Percentiles rank a stretch among this genome's conserved stretches.
Evolutionary conservation across 2,329 filamentous ascomycete genomes (phyloP).

Genomic region (Fusarium sarcochroum): DNA sequence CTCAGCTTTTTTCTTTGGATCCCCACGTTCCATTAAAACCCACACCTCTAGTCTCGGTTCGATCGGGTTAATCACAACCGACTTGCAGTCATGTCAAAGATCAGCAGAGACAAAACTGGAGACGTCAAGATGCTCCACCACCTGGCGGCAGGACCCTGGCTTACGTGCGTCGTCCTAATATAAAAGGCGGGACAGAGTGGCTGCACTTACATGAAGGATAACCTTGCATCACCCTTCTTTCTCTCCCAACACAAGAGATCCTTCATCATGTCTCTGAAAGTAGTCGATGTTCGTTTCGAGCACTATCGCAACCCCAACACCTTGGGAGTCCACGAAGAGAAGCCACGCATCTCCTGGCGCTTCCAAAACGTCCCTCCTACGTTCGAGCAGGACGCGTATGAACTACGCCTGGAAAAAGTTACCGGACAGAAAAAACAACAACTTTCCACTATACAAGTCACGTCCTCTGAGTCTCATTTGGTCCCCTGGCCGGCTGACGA

Average conservation of each 20-base stretch:
- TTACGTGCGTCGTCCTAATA: not conserved
- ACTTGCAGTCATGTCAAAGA: not conserved
- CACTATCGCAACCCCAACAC: constrained; percentile 34
- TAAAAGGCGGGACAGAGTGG: not conserved
- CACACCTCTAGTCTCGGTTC: not conserved
- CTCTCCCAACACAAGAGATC: not conserved
- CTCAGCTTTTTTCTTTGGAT: not conserved
- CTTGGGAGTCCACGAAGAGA: constrained; percentile 33
- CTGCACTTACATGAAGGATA: not conserved
- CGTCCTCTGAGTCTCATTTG: constrained; percentile 14
- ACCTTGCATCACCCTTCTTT: not conserved
- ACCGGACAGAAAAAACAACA: not conserved
- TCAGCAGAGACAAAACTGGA: not conserved
- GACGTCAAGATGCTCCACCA: not conserved
- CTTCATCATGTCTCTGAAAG: constrained; percentile 21
- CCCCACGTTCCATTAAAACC: not conserved
- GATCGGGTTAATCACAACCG: not conserved
- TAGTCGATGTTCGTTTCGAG: constrained; percentile 34
- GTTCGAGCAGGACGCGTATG: constrained; percentile 36
- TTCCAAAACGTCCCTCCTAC: constrained; percentile 25
- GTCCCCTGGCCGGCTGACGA: constrained; percentile 28
- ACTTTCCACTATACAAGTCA: not conserved
- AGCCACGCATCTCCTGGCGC: constrained; percentile 40
- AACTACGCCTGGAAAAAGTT: constrained; percentile 16
- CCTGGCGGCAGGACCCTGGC: not conserved